These are phyloP conservation scores for Neurospora tetraspora DNA, from an alignment of 495 filamentous ascomycete genomes.

Conservation along the genomic window DNA sequence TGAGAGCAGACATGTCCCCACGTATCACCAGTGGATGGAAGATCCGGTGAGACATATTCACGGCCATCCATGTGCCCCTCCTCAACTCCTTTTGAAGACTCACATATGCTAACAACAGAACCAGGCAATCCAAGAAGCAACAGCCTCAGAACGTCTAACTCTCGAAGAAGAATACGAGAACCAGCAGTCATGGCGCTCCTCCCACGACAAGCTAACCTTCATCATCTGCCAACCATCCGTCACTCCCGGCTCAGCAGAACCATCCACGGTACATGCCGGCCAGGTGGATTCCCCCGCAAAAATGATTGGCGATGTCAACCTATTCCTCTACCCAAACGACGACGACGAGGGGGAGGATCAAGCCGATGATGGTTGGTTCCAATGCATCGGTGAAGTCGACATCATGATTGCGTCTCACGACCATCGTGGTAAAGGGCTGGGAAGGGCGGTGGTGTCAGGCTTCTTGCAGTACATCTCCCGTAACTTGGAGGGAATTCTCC, in stretches of 20 bases:
- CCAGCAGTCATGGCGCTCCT: constrained; percentile 70
- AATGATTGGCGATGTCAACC: constrained; percentile 83
- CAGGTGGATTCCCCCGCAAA: constrained; percentile 39
- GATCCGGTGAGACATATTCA: constrained; percentile 47
- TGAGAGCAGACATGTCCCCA: constrained; percentile 65
- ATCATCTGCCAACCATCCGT: constrained; percentile 46
- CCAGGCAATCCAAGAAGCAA: constrained; percentile 70
- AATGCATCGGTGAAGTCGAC: constrained; percentile 64
- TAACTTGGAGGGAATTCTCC: constrained; percentile 41
- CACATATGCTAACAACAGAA: neutral
- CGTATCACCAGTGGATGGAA: constrained; percentile 88
- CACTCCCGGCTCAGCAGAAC: neutral
- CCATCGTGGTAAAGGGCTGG: constrained; percentile 54
- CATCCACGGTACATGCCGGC: constrained; percentile 9
- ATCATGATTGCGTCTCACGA: constrained; percentile 68
- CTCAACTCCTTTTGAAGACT: neutral
- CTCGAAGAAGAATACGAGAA: constrained; percentile 75
- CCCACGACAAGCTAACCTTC: constrained; percentile 67
- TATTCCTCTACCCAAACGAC: constrained; percentile 56
- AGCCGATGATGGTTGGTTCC: constrained; percentile 6
- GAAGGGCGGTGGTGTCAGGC: constrained; percentile 50
- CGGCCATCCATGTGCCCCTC: neutral
- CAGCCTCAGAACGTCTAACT: constrained; percentile 71
- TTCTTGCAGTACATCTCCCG: constrained; percentile 57
- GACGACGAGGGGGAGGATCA: constrained; percentile 27